Conservation (phyloP, 768 basidiomycete species). For the Rhizopogon vulgaris region DNA sequence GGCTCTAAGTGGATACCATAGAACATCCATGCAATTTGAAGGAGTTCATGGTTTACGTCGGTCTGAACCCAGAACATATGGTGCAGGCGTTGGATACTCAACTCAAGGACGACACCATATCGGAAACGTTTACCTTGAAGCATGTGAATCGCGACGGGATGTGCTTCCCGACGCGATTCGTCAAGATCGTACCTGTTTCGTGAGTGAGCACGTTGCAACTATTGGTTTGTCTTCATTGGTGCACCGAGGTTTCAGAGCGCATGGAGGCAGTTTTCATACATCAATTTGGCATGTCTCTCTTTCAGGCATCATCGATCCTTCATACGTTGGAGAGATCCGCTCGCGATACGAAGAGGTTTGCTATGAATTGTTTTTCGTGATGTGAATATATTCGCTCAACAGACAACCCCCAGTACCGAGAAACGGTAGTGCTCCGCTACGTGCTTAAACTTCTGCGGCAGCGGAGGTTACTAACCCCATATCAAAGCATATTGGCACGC, state of each 20-base stretch:
- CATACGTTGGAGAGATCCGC: constrained; percentile 50
- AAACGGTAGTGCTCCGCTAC: constrained; percentile 58
- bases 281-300: constrained; percentile 75
- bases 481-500: constrained; percentile 49
- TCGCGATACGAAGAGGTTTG: constrained; percentile 58
- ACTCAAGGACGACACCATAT: constrained; percentile 58
- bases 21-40: constrained; percentile 85
- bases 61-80: constrained; percentile 59
- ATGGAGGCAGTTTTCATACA: constrained; percentile 67
- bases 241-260: constrained; percentile 41
- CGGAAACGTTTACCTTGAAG: constrained; percentile 59
- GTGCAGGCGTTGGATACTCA: constrained; percentile 56
- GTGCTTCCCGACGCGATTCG: constrained; percentile 55
- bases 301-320: constrained; percentile 50
- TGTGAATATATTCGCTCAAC: not conserved
- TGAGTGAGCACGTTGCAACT: constrained; percentile 30
- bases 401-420: constrained; percentile 47
- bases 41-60: constrained; percentile 70
- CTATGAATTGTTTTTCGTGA: not conserved
- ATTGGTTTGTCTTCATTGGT: not conserved
- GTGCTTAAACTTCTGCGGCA: constrained; percentile 75
- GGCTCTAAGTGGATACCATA: constrained; percentile 22
- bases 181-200: constrained; percentile 76
- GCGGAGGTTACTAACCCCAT: constrained; percentile 64
- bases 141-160: constrained; percentile 53